phyloP scores from a whole-genome alignment of 1,284 basidiomycete genomes.

The Bjerkandera adusta region DNA sequence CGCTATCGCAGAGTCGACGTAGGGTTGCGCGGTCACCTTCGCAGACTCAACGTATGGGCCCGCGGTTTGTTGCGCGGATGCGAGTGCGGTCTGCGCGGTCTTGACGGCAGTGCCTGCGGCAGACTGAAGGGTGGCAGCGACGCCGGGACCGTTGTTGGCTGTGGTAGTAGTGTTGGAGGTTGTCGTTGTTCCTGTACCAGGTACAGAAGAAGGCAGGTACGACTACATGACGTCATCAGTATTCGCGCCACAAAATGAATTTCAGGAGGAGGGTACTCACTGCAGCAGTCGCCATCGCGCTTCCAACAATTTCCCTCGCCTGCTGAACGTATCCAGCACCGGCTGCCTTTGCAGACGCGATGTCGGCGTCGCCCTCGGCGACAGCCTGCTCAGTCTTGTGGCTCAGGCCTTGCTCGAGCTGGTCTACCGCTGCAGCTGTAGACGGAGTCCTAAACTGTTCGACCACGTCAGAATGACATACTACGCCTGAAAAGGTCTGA shows the following conservation, averaged over 20 bases:
- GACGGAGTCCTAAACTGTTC: constrained; percentile 43
- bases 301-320: constrained; percentile 45
- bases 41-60: constrained; percentile 34
- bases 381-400: constrained; percentile 50
- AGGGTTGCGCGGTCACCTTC: constrained; percentile 25
- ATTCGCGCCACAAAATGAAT: background rate
- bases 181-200: constrained; percentile 4
- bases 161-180: constrained; percentile 18
- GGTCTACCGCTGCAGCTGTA: constrained; percentile 44
- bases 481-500: background rate
- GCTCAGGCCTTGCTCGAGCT: constrained; percentile 40
- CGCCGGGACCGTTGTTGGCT: constrained; percentile 15
- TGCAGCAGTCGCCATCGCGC: constrained; percentile 49
- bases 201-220: constrained; percentile 22
- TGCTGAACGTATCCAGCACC: constrained; percentile 50
- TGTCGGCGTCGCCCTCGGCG: constrained; percentile 48
- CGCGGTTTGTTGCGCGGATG: constrained; percentile 33
- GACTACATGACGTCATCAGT: constrained; percentile 20
- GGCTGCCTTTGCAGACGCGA: constrained; percentile 41
- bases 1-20: constrained; percentile 24
- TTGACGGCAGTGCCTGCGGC: constrained; percentile 31
- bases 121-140: constrained; percentile 35
- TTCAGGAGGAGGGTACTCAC: constrained; percentile 30
- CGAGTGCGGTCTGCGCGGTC: constrained; percentile 40
- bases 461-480: background rate